Evolutionary conservation across 2,329 filamentous ascomycete genomes (phyloP).

Genomic region (Verticillium isaacii): DNA sequence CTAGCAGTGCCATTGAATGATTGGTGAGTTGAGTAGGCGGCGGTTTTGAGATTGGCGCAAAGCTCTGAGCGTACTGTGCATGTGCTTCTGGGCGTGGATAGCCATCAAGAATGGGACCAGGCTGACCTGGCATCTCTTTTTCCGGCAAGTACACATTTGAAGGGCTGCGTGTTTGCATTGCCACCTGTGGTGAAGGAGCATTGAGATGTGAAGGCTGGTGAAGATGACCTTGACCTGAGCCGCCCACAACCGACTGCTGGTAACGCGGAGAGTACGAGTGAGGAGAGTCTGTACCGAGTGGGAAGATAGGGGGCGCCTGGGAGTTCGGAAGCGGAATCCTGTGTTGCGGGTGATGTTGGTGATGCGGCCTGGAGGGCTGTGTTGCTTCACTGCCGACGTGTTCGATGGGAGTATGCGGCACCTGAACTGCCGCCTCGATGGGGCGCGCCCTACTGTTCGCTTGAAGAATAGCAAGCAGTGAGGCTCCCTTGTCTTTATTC

Average conservation of each 20-base stretch:
- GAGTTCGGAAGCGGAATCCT: constrained; percentile 6
- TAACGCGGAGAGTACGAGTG: background rate
- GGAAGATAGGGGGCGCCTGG: constrained; percentile 26
- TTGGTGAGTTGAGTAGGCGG: constrained; percentile 21
- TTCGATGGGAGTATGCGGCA: constrained; percentile 50
- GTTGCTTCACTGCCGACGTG: constrained; percentile 43
- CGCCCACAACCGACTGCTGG: background rate
- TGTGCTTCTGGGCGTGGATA: background rate
- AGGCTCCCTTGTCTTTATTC: constrained; percentile 40
- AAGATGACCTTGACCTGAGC: constrained; percentile 1
- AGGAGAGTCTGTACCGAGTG: background rate
- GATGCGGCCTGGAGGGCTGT: constrained; percentile 54
- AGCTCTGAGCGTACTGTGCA: constrained; percentile 8
- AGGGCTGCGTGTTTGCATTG: constrained; percentile 21
- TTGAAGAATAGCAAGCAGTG: constrained; percentile 50
- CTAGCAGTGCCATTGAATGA: constrained; percentile 32
- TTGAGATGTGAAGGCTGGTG: constrained; percentile 32
- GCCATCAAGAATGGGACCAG: background rate
- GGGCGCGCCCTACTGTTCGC: constrained; percentile 17
- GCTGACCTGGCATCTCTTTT: background rate
- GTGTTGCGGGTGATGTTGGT: constrained; percentile 28
- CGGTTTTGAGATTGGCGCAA: constrained; percentile 3
- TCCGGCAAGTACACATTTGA: background rate
- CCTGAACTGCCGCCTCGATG: constrained; percentile 17
- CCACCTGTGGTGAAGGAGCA: constrained; percentile 50